Conservation (phyloP, 768 basidiomycete genomes). For the Leccinum sublutescens region DNA sequence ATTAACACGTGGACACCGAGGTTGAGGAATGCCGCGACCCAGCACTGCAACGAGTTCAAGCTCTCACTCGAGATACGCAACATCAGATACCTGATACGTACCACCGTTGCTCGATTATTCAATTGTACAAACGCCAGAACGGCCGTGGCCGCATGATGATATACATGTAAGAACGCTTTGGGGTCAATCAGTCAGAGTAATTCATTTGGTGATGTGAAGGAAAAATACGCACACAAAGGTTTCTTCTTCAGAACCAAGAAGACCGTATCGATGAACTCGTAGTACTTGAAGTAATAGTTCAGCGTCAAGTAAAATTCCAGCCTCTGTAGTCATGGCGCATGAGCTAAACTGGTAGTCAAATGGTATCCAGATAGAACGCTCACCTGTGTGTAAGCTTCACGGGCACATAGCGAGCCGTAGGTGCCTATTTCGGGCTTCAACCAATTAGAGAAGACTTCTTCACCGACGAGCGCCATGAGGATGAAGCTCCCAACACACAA, state of each 20-base stretch:
- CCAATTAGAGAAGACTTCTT: conserved; percentile 81
- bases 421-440: conserved; percentile 72
- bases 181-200: not conserved
- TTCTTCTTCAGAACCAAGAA: conserved; percentile 98
- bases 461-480: conserved; percentile 77
- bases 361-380: conserved; percentile 29
- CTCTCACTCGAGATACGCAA: not conserved
- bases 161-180: conserved; percentile 92
- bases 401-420: conserved; percentile 72
- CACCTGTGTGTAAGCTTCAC: conserved; percentile 79
- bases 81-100: conserved; percentile 38
- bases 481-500: conserved; percentile 77
- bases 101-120: conserved; percentile 85
- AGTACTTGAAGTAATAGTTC: conserved; percentile 97
- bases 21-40: conserved; percentile 89
- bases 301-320: conserved; percentile 94
- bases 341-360: not conserved
- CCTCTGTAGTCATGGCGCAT: conserved; percentile 44
- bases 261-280: conserved; percentile 91
- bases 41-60: conserved; percentile 54
- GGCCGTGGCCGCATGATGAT: conserved; percentile 96
- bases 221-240: conserved; percentile 65
- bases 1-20: conserved; percentile 91
- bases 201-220: not conserved
- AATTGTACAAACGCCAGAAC: conserved; percentile 91